These are phyloP conservation scores for Acarospora socialis DNA, from an alignment of 2,329 filamentous ascomycete genomes.

Conservation along the genomic window DNA sequence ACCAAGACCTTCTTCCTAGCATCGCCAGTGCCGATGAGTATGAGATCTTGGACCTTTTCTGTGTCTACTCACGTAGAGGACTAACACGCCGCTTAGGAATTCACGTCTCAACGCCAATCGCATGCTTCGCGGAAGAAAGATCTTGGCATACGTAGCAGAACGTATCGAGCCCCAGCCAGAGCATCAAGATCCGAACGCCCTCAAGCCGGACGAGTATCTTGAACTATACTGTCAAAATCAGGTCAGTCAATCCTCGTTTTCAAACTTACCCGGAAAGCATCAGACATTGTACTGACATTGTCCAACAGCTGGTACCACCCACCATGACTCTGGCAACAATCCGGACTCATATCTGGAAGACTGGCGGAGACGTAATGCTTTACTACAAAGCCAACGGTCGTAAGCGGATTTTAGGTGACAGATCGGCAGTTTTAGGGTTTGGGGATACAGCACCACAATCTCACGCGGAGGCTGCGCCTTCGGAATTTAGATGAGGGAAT, in stretches of 20 bases:
- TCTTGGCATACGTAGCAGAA: conserved; percentile 81
- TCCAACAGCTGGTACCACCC: conserved; percentile 45
- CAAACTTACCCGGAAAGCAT: conserved; percentile 17
- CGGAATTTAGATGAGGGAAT: no score
- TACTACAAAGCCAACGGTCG: conserved; percentile 87
- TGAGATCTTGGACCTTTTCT: conserved; percentile 13
- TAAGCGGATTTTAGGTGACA: no score
- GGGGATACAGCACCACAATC: no score
- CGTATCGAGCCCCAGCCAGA: conserved; percentile 61
- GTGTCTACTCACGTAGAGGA: conserved; percentile 6
- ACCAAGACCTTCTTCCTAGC: conserved; percentile 56
- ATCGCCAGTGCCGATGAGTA: conserved; percentile 60
- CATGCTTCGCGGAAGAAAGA: conserved; percentile 92
- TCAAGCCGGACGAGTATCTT: conserved; percentile 82
- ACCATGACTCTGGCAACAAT: conserved; percentile 92
- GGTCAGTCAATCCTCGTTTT: conserved; percentile 38
- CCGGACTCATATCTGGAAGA: conserved; percentile 84
- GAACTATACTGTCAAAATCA: conserved; percentile 91
- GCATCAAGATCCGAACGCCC: conserved; percentile 41
- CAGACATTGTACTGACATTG: conserved; percentile 23
- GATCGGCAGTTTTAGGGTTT: no score
- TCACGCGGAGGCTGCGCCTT: no score
- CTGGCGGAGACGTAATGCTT: conserved; percentile 80
- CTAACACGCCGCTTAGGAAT: conserved; percentile 42
- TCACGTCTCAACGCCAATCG: conserved; percentile 90